Base-by-base conservation (phyloP, 495 filamentous ascomycete genomes). In the Stereocaulon alpinum region DNA sequence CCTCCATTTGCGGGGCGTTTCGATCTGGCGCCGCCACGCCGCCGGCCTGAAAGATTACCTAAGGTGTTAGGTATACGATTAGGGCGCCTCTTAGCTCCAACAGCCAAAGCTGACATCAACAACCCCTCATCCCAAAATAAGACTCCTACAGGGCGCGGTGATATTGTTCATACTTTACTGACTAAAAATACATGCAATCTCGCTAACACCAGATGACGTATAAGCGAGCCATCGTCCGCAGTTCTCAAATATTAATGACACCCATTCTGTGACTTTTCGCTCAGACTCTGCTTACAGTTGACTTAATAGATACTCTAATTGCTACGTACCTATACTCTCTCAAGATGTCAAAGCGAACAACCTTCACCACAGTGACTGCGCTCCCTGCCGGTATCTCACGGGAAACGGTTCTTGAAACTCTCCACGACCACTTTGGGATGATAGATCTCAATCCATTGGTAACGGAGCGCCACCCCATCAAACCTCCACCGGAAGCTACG, bases 381-480 rank as follows among this genome's bases (percentile, higher is more conserved):
- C 78, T 91, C 22, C 88, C 88, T 0, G 55, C 77, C n/a, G 74
- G 75, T 50, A 79, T 90, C 53, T 76, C 81, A 20, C 82, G 86
- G 37, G 74, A 85, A 63, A 78, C 78, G 14, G 88, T 88, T 29
- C 66, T 90, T 60, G 75, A 80, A 29, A 84, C 85, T 22, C 78
- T 91, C 6, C 86, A 88, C 70, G 79, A 82, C 66, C 86, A 90
- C 67, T 69, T 74, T 43, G 82, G 82, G 59, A 91, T 93, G 80
- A 91, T 91, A 64, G 84, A 88, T 45, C 75, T 91, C 29, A 93
- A 91, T 69, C 88, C 88, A 0, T 77, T 91, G 7, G 86, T 93
- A 52, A 79, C 85, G 48, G 79, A 85, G 41, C 79, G 86, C 43
- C 77, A 83, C 57, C 76, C 77, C 0, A 84, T 85, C 68, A 76